These are phyloP conservation scores for Pythium folliculosum DNA, from an alignment of 352 stramenopile genomes.

Conservation along the genomic window DNA sequence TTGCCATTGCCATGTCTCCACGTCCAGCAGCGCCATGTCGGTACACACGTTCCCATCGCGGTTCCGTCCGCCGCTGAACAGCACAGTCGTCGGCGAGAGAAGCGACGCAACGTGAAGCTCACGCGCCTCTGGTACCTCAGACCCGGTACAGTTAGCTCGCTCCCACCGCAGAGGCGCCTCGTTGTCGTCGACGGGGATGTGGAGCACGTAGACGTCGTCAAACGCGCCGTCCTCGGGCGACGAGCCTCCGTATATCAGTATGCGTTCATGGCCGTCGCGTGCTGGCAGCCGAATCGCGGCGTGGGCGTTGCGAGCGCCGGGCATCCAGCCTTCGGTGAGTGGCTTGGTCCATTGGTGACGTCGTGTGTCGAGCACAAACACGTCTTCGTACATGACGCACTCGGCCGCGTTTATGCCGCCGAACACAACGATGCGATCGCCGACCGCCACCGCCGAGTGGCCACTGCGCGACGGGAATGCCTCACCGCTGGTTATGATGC, in stretches of 20 bases:
- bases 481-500: background rate
- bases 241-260: conserved; percentile 65
- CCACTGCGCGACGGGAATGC: conserved; percentile 56
- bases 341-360: conserved; percentile 39
- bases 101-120: conserved; percentile 51
- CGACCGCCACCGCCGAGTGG: conserved; percentile 58
- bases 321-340: conserved; percentile 37
- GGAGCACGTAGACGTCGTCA: conserved; percentile 56
- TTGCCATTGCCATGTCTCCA: conserved; percentile 46
- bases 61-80: conserved; percentile 56
- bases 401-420: conserved; percentile 51
- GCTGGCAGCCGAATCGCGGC: conserved; percentile 41
- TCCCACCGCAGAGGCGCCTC: conserved; percentile 36
- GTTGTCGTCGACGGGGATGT: conserved; percentile 27
- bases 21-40: conserved; percentile 54
- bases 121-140: conserved; percentile 38
- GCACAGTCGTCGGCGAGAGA: conserved; percentile 27
- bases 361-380: conserved; percentile 53
- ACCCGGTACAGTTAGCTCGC: conserved; percentile 15
- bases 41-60: conserved; percentile 53
- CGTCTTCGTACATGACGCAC: conserved; percentile 56
- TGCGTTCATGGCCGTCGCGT: conserved; percentile 17
- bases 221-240: conserved; percentile 56
- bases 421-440: conserved; percentile 50
- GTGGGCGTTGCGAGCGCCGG: conserved; percentile 56